A percentile compares a stretch with the other conserved stretches of the same genome.
phyloP scores from a whole-genome alignment of 2,329 filamentous ascomycete species.

The Calonectria fujianensis region DNA sequence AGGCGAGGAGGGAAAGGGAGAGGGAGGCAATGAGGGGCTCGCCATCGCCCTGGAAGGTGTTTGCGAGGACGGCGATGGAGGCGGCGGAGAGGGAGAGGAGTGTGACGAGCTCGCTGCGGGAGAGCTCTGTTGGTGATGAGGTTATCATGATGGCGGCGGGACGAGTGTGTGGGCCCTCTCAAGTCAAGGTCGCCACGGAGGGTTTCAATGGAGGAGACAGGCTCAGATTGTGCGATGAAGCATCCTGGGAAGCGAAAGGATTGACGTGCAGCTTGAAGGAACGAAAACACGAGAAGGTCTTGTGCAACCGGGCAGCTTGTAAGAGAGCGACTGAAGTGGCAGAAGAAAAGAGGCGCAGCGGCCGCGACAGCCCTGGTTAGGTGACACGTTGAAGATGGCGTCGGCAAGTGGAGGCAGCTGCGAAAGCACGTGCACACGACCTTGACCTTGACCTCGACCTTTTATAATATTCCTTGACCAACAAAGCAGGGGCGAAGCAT shows the following conservation, averaged over 20 bases:
- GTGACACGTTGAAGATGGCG: slow-evolving; percentile 39
- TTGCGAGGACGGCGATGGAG: slow-evolving; percentile 83
- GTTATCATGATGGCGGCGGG: slow-evolving; percentile 54
- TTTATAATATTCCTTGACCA: not conserved
- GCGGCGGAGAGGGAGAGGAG: slow-evolving; percentile 79
- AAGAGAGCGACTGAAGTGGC: slow-evolving; percentile 9
- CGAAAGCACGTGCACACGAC: slow-evolving; percentile 49
- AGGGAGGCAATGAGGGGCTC: slow-evolving; percentile 92
- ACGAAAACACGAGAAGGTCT: not conserved
- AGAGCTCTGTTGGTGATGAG: slow-evolving; percentile 64
- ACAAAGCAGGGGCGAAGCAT: not conserved
- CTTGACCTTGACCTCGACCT: not conserved
- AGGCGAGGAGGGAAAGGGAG: slow-evolving; percentile 90
- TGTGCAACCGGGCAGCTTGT: slow-evolving; percentile 6
- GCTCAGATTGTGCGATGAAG: slow-evolving; percentile 10
- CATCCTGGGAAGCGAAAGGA: slow-evolving; percentile 19
- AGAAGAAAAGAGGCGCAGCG: slow-evolving; percentile 21
- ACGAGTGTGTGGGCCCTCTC: not conserved
- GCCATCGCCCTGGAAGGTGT: slow-evolving; percentile 89
- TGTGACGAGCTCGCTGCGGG: slow-evolving; percentile 70
- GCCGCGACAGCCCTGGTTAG: slow-evolving; percentile 29
- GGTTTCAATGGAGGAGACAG: not conserved
- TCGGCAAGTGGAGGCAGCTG: slow-evolving; percentile 35
- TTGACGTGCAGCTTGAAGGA: slow-evolving; percentile 13
- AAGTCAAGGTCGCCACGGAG: not conserved